Conservation (phyloP, 2,329 filamentous ascomycete genomes). For the Aspergillus sp. region DNA sequence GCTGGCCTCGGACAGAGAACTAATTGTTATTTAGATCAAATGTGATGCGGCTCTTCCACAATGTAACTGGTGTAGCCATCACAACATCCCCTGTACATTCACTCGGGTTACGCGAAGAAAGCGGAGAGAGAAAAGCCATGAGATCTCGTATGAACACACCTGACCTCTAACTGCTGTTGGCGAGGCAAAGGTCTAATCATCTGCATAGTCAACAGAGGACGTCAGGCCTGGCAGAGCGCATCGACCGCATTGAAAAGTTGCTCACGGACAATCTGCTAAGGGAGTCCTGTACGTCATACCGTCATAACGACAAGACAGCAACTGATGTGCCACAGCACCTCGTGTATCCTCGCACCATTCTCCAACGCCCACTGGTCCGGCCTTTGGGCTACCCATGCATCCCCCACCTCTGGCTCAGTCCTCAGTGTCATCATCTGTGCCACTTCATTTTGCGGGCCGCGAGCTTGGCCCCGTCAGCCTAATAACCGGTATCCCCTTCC, state of each 20-base stretch:
- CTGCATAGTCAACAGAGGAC: slow-evolving; percentile 21
- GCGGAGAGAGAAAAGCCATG: slow-evolving; percentile 24
- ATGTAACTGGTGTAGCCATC: slow-evolving; percentile 53
- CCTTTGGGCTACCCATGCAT: neutral
- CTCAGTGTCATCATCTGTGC: slow-evolving; percentile 28
- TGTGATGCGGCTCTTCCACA: slow-evolving; percentile 45
- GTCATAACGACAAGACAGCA: neutral
- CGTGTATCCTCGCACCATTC: slow-evolving; percentile 16
- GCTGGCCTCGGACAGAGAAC: neutral
- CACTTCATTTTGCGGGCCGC: slow-evolving; percentile 49
- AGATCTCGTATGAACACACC: slow-evolving; percentile 17
- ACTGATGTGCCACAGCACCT: slow-evolving; percentile 10
- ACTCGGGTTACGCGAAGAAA: slow-evolving; percentile 28
- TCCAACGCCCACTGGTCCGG: neutral
- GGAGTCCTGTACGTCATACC: slow-evolving; percentile 20
- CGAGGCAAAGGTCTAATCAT: neutral
- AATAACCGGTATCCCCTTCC: slow-evolving; percentile 50
- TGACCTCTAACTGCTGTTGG: too few species aligned
- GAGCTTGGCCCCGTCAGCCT: slow-evolving; percentile 48
- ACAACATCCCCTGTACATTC: slow-evolving; percentile 49
- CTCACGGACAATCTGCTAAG: slow-evolving; percentile 29
- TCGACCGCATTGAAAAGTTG: slow-evolving; percentile 41
- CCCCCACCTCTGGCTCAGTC: slow-evolving; percentile 9
- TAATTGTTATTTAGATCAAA: slow-evolving; percentile 43
- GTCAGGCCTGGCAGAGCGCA: slow-evolving; percentile 35